Evolutionary conservation across 139 green algal genomes (phyloP).

Genomic region (Chlamydomonas incerta): DNA sequence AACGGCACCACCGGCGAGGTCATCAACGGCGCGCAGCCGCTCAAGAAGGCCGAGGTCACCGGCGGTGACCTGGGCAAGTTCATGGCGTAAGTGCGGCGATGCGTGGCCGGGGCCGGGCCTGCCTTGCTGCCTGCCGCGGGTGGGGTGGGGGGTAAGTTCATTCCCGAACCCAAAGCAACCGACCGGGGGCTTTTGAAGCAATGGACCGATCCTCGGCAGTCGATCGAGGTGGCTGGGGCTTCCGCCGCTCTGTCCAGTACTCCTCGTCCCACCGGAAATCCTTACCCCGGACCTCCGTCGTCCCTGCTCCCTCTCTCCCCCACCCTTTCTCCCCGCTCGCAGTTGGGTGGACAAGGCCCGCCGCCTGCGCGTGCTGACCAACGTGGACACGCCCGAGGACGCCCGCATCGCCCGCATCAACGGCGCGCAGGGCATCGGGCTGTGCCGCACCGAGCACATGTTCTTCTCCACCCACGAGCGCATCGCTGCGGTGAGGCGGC

Average conservation of each 20-base stretch:
- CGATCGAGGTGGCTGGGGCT: too few relatives aligned
- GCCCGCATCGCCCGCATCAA: slow-evolving; percentile 72
- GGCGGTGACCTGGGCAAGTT: slow-evolving; percentile 76
- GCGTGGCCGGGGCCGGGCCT: neutral
- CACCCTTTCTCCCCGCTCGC: too few relatives aligned
- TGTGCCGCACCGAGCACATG: slow-evolving; percentile 95
- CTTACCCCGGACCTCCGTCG: too few relatives aligned
- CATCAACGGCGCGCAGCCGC: slow-evolving; percentile 66
- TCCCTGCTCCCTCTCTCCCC: too few relatives aligned
- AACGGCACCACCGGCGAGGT: slow-evolving; percentile 86
- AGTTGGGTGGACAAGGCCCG: slow-evolving; percentile 82
- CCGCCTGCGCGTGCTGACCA: slow-evolving; percentile 80
- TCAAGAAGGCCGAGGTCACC: slow-evolving; percentile 65
- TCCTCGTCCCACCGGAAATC: too few relatives aligned
- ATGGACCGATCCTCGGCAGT: too few relatives aligned
- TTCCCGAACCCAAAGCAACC: too few relatives aligned
- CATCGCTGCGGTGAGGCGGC: slow-evolving; percentile 80
- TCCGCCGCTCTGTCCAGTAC: too few relatives aligned
- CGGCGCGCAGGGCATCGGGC: slow-evolving; percentile 89
- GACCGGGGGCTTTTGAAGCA: too few relatives aligned
- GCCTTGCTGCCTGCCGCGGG: neutral
- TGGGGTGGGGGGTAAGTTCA: too few relatives aligned
- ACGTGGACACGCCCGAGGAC: slow-evolving; percentile 87
- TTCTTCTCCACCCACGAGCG: slow-evolving; percentile 87
- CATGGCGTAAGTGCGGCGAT: slow-evolving; percentile 62